Base-by-base conservation (phyloP, 768 basidiomycete genomes). In the Mycena sanguinolenta region DNA sequence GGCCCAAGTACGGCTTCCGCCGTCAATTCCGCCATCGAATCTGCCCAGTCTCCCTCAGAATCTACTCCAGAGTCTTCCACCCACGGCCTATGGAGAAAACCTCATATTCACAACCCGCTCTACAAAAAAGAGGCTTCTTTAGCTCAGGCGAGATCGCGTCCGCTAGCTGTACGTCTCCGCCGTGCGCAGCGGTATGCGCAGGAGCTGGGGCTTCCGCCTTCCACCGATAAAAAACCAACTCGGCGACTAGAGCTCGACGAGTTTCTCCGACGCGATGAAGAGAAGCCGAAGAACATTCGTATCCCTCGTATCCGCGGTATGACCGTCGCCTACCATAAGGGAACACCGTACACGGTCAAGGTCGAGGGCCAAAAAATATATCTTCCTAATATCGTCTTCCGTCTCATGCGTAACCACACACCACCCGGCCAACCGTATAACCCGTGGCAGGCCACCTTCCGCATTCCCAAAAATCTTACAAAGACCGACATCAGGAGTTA, bases 391-490 rank as follows among this genome's bases (percentile, higher is more conserved):
- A 85, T 92, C 77, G 80, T 93, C 70, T 92, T 97, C 80, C 87
- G 88, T 65, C 86, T 98, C 65, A 90, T 97, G 52, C 90, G 94
- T 27, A 98, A 98, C 79, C 82, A 91, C 73, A 96, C 95, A 0
- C 90, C 87, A 0, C 80, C 82, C 3, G 94, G 92, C 0, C 83
- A 93, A 73, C 86, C 95, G 1, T 98, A 98, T 85, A 97, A 98
- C 71, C 96, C 96, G 1, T 96, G 92, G 84, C 92, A 96, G 79
- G 96, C 96, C 12, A 98, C 96, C 3, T 97, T 98, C 84, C 94
- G 95, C 64, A 86, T 97, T 46, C 93, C 95, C n/a, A 89, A 90
- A 71, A 92, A 90, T 50, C 86, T 97, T 81, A 98, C 96, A 50
- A 98, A 98, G 82, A 94, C 92, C 65, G 96, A 98, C 82, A 83